Base-by-base conservation (phyloP, 2,329 filamentous ascomycete genomes). In the Colletotrichum tamarilloi region DNA sequence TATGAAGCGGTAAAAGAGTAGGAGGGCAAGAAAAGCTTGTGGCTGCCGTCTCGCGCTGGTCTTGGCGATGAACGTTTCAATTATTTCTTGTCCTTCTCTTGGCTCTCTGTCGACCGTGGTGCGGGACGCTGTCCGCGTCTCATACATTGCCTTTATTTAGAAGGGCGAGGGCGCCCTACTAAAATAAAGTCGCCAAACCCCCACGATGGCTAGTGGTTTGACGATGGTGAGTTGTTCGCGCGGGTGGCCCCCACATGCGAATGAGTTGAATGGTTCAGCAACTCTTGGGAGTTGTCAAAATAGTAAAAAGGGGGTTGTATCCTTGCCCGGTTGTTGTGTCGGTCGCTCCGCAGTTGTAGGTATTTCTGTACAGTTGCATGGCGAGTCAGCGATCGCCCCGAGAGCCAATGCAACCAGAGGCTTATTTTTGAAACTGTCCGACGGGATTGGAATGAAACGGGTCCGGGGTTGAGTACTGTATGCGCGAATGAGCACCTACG, bases 41-140 rank as follows among this genome's bases (percentile, higher is more conserved):
- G 38, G n/a, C 55, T 57, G 24, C 42, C 14, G 66, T 49, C 66
- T 60, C 66, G 58, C 26, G 22, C 32, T 49, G 24, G 26, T 19
- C 70, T 73, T 73, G 70, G 66, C 70, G 67, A 65, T 60, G 35
- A 70, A 73, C 70, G 70, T 73, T 73, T 73, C 70, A 70, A 70
- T 59, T 56, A 38, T 62, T 46, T 49, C 32, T 57, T 32, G 52
- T 35, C 26, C 49, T 11, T 62, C 26, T 65, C 70, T 73, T 73
- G 70, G 70, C 70, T 22, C 52, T 4, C 19, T 28, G 32, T 4
- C 19, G 14, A 6, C 16, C 19, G 19, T 68, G 24, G 38, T 19
- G 58, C 70, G 70, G 70, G 55, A 55, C 14, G 35, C 14, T 70
- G 46, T 65, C 60, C 70, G 56, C 60, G 70, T 70, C 70, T 73